These are phyloP conservation scores for Penicillium dipodomyicola DNA, from an alignment of 495 filamentous ascomycete genomes.

Conservation along the genomic window DNA sequence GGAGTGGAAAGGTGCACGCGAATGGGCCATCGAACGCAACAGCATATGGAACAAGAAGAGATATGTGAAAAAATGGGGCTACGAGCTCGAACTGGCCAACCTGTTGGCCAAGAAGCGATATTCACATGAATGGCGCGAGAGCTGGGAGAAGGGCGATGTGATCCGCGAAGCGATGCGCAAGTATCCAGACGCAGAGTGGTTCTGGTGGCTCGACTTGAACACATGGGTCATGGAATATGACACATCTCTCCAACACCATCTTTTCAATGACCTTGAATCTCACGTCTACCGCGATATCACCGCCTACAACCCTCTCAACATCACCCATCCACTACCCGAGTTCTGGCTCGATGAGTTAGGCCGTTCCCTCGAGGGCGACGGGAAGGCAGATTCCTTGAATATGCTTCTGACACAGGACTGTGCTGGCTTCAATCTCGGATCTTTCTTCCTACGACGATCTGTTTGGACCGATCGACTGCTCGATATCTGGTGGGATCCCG, in stretches of 20 bases:
- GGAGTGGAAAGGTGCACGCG: constrained; percentile 96
- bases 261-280: constrained; percentile 75
- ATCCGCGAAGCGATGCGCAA: constrained; percentile 89
- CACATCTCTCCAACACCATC: constrained; percentile 83
- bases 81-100: constrained; percentile 93
- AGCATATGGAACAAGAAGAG: constrained; percentile 91
- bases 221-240: constrained; percentile 98
- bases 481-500: constrained; percentile 98
- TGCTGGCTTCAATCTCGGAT: constrained; percentile 92
- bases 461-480: constrained; percentile 89
- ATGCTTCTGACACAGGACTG: constrained; percentile 92
- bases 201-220: constrained; percentile 99
- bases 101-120: constrained; percentile 99
- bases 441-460: constrained; percentile 84
- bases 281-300: constrained; percentile 96
- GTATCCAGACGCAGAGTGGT: constrained; percentile 96
- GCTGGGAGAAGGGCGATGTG: constrained; percentile 98
- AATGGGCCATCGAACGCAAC: constrained; percentile 98
- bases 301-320: constrained; percentile 91
- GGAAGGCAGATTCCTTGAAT: constrained; percentile 70
- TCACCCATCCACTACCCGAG: constrained; percentile 74
- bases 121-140: constrained; percentile 98
- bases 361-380: constrained; percentile 71
- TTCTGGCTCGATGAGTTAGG: constrained; percentile 71
- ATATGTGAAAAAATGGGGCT: constrained; percentile 86